Conservation (phyloP, 2,329 filamentous ascomycete species). For the Paecilomyces niveus region DNA sequence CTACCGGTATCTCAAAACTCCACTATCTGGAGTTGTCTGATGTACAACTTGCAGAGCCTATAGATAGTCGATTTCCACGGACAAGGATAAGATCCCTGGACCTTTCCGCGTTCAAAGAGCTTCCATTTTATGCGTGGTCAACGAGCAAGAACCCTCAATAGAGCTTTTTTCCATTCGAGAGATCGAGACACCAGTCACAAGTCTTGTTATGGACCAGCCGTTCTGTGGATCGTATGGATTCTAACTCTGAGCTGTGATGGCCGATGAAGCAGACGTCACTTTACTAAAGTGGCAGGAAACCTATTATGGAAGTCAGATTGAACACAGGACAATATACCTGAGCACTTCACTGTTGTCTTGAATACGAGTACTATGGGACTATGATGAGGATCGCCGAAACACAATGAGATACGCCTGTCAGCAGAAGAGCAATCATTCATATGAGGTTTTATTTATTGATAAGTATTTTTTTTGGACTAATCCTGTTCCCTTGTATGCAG, state of each 20-base stretch:
- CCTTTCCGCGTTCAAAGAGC: constrained; percentile 27
- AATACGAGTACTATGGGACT: not conserved
- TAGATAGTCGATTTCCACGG: constrained; percentile 30
- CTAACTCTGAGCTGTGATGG: not conserved
- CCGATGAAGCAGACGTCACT: not conserved
- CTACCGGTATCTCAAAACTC: constrained; percentile 29
- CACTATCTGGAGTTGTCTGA: constrained; percentile 28
- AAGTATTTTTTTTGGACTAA: not conserved
- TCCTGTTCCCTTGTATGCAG: no score
- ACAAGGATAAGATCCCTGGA: constrained; percentile 24
- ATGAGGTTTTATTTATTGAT: not conserved
- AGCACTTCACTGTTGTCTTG: not conserved
- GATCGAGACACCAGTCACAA: not conserved
- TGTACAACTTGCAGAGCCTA: constrained; percentile 5
- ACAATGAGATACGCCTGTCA: not conserved
- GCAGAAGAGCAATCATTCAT: not conserved
- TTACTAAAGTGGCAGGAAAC: not conserved
- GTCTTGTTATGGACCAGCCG: not conserved
- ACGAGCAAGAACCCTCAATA: not conserved
- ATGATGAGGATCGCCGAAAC: not conserved
- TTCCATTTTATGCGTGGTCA: constrained; percentile 23
- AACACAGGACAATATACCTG: not conserved
- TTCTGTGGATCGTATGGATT: not conserved
- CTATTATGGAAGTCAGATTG: not conserved
- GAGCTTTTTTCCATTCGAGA: not conserved